These are phyloP conservation scores for Erodium maritimum DNA, from an alignment of 345 rosid genomes.

Conservation along the genomic window DNA sequence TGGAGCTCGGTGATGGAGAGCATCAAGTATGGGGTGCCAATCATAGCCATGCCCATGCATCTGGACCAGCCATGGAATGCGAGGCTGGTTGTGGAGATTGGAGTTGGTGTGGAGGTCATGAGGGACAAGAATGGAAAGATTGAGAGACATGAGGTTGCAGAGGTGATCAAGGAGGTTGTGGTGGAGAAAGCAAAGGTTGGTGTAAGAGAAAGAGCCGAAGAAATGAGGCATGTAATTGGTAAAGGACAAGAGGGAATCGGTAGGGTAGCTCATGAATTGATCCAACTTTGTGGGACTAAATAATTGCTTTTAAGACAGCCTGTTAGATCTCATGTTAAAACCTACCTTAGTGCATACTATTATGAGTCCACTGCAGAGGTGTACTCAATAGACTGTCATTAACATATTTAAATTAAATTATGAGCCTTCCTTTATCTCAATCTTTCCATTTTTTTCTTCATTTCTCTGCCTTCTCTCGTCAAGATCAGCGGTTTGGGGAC, in stretches of 20 bases:
- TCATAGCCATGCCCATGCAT: constrained; percentile 20
- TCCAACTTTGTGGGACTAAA: too few relatives aligned
- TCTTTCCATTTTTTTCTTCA: too few relatives aligned
- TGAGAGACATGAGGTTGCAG: constrained; percentile 13
- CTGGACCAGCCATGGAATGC: constrained; percentile 18
- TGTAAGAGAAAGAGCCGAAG: constrained; percentile 6
- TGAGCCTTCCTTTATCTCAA: too few relatives aligned
- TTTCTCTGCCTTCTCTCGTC: too few relatives aligned
- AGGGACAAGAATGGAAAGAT: constrained; percentile 7
- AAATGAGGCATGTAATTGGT: constrained; percentile 4
- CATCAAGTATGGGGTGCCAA: constrained; percentile 16
- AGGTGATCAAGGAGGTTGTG: constrained; percentile 10
- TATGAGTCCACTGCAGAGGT: too few relatives aligned
- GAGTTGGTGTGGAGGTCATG: constrained; percentile 12
- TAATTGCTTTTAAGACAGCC: too few relatives aligned
- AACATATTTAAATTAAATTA: too few relatives aligned
- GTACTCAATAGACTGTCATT: too few relatives aligned
- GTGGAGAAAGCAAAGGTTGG: constrained; percentile 5
- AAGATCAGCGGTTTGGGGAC: too few relatives aligned
- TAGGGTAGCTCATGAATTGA: too few relatives aligned
- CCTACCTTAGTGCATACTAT: too few relatives aligned
- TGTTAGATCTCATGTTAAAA: too few relatives aligned
- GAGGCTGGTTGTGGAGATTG: constrained; percentile 8
- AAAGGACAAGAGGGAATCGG: background rate
- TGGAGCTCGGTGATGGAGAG: constrained; percentile 26